Conservation (phyloP, 1,284 basidiomycete species). For the Leccinum fuscescens region DNA sequence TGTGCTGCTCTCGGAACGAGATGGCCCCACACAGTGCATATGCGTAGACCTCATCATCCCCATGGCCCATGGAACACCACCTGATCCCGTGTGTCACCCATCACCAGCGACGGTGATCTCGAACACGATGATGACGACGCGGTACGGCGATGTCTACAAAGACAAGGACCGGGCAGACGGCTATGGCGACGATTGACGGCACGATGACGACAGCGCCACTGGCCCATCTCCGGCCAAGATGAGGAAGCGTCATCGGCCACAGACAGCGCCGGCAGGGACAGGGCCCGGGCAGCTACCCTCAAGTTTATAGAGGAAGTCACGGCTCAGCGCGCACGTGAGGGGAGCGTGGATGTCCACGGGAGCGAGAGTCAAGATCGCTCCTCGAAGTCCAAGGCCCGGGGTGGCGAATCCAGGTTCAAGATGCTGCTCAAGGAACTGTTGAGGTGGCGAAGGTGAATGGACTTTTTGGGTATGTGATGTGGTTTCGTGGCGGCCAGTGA, state of each 20-base stretch:
- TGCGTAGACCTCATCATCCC: neutral
- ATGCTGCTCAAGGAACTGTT: slow-evolving; percentile 19
- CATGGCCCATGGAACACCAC: neutral
- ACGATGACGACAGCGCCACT: neutral
- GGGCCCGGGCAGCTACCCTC: slow-evolving; percentile 7
- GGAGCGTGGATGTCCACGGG: neutral
- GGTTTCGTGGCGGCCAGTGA: neutral
- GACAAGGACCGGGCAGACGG: neutral
- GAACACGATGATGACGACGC: slow-evolving; percentile 15
- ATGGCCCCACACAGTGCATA: slow-evolving; percentile 24
- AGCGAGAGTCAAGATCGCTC: neutral
- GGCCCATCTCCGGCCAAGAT: slow-evolving; percentile 4
- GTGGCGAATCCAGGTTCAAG: slow-evolving; percentile 16
- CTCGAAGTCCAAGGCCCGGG: slow-evolving; percentile 2
- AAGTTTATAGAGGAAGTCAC: slow-evolving; percentile 20
- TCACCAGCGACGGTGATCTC: slow-evolving; percentile 8
- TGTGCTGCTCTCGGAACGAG: neutral
- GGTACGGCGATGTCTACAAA: neutral
- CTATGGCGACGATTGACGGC: neutral
- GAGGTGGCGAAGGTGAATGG: slow-evolving; percentile 12
- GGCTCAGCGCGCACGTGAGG: slow-evolving; percentile 4
- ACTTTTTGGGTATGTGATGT: neutral
- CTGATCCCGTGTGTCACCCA: slow-evolving; percentile 4
- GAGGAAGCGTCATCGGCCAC: slow-evolving; percentile 17
- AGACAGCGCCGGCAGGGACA: slow-evolving; percentile 22